A percentile compares a stretch with the other conserved stretches of the same genome.
These are phyloP conservation scores for Xylariaceae sp. DNA, from an alignment of 2,329 filamentous ascomycete genomes.

Conservation along the genomic window DNA sequence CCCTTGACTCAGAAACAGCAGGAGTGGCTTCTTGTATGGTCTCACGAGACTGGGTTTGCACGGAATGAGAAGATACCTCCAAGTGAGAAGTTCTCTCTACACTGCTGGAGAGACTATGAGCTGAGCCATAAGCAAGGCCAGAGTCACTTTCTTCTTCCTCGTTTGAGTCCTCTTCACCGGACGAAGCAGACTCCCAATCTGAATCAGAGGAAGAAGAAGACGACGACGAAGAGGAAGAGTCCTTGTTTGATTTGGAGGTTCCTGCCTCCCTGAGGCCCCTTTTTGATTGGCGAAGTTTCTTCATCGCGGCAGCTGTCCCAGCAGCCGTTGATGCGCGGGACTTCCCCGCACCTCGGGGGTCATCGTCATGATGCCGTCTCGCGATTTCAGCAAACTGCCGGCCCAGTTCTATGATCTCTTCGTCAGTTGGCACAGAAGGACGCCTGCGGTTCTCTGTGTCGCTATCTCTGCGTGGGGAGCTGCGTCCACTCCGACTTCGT, in stretches of 20 bases:
- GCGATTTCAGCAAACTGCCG: conserved; percentile 51
- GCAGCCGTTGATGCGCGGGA: conserved; percentile 35
- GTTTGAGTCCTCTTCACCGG: conserved; percentile 41
- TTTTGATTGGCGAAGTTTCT: conserved; percentile 38
- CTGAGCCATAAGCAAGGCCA: conserved; percentile 41
- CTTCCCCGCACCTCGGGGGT: conserved; percentile 40
- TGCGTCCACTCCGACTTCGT: conserved; percentile 18
- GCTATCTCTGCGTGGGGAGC: conserved; percentile 14
- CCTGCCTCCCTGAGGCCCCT: conserved; percentile 36
- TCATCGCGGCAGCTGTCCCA: conserved; percentile 39
- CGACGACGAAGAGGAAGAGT: conserved; percentile 33
- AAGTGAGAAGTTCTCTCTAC: conserved; percentile 14
- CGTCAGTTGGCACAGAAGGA: conserved; percentile 42
- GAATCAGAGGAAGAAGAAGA: conserved; percentile 38
- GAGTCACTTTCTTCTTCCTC: conserved; percentile 36
- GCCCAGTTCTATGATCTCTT: conserved; percentile 53
- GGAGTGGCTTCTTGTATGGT: background rate
- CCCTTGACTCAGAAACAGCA: conserved; percentile 51
- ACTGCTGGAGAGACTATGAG: conserved; percentile 23
- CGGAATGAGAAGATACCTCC: conserved; percentile 11
- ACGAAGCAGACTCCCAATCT: conserved; percentile 52
- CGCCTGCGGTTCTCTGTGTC: conserved; percentile 21
- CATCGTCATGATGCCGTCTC: conserved; percentile 46
- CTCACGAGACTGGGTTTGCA: conserved; percentile 20
- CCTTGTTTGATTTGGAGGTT: conserved; percentile 38